phyloP scores from a whole-genome alignment of 345 rosid species.

The Euphorbia pulcherrima region DNA sequence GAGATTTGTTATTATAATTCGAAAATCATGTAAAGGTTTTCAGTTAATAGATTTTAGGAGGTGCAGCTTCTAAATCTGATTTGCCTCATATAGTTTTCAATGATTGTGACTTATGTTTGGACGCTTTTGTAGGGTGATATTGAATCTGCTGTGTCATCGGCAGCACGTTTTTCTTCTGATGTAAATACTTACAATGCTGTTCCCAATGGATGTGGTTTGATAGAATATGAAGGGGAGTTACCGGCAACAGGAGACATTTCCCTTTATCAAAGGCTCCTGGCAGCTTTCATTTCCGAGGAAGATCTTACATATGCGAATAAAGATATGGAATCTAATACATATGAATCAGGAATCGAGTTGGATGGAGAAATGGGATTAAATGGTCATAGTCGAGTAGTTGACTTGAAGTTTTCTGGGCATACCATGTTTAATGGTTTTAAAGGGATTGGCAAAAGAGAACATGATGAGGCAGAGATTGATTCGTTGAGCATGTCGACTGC shows the following conservation, averaged over 20 bases:
- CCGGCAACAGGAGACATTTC: conserved; percentile 42
- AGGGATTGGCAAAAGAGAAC: conserved; percentile 42
- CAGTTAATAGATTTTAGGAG: not conserved
- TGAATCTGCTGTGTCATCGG: conserved; percentile 24
- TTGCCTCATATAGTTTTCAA: not conserved
- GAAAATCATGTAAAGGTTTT: not conserved
- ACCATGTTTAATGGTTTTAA: conserved; percentile 45
- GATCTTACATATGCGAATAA: conserved; percentile 41
- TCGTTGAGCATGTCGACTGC: conserved; percentile 29
- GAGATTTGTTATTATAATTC: not conserved
- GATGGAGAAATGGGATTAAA: conserved; percentile 60
- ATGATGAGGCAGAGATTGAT: conserved; percentile 53
- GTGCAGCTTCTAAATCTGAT: not conserved
- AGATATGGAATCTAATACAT: conserved; percentile 45
- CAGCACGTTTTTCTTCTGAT: conserved; percentile 24
- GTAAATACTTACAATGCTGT: conserved; percentile 21
- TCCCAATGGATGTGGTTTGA: conserved; percentile 34
- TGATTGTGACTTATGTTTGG: not conserved
- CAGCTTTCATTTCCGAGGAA: conserved; percentile 83
- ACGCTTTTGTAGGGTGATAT: conserved; percentile 36
- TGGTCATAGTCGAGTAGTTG: conserved; percentile 44
- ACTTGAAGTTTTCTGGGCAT: conserved; percentile 33
- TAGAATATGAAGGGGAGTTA: conserved; percentile 29
- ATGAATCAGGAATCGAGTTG: conserved; percentile 51
- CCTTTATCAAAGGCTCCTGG: conserved; percentile 72